phyloP scores from a whole-genome alignment of 306 rosid species.

The Quercus variabilis region DNA sequence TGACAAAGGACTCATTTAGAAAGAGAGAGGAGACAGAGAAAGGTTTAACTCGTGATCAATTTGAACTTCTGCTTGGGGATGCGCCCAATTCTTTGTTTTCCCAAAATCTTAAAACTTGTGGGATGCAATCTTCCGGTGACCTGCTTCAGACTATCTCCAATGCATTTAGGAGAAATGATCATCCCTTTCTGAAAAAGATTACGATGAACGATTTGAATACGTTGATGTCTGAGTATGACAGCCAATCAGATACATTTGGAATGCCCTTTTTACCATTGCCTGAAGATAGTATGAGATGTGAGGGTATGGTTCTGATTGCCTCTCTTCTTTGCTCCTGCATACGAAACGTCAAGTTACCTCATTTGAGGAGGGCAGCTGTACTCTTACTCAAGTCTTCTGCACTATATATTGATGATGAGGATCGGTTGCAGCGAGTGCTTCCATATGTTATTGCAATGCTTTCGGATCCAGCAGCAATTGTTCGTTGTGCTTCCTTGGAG shows the following conservation, averaged over 20 bases:
- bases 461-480: constrained; percentile 89
- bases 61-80: constrained; percentile 53
- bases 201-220: constrained; percentile 67
- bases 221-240: constrained; percentile 82
- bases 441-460: constrained; percentile 96
- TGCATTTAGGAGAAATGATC: constrained; percentile 79
- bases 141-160: constrained; percentile 74
- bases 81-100: constrained; percentile 47
- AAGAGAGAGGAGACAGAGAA: constrained; percentile 54
- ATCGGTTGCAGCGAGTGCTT: constrained; percentile 87
- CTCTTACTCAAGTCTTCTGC: constrained; percentile 89
- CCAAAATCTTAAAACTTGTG: constrained; percentile 46
- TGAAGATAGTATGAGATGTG: constrained; percentile 83
- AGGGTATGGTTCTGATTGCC: constrained; percentile 95
- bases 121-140: constrained; percentile 69
- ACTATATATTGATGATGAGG: constrained; percentile 85
- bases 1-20: constrained; percentile 39
- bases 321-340: constrained; percentile 92
- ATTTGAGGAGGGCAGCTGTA: constrained; percentile 81
- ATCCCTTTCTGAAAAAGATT: constrained; percentile 77
- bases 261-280: constrained; percentile 73
- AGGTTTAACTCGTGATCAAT: constrained; percentile 53
- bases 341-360: constrained; percentile 92
- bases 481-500: constrained; percentile 94
- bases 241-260: constrained; percentile 89